These are phyloP conservation scores for Exserohilum rostratum DNA, from an alignment of 2,329 filamentous ascomycete species.

Conservation along the genomic window DNA sequence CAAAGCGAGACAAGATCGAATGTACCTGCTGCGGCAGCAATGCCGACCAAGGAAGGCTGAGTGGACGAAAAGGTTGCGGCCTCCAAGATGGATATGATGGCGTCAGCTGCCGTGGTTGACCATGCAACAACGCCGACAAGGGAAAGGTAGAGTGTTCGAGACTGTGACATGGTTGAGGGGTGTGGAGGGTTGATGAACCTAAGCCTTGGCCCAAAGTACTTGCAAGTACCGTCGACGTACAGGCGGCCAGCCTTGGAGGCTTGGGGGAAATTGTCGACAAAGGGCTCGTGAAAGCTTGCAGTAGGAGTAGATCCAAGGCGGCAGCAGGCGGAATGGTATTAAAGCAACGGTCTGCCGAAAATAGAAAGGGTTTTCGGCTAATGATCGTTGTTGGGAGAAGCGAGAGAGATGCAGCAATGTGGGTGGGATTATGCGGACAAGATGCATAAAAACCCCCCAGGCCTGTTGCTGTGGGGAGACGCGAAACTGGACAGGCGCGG, in stretches of 20 bases:
- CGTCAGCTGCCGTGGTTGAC: conserved; percentile 43
- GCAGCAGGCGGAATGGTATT: conserved; percentile 2
- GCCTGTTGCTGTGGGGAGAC: conserved; percentile 38
- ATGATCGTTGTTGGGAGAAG: conserved; percentile 10
- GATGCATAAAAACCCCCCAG: conserved; percentile 24
- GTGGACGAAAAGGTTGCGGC: conserved; percentile 39
- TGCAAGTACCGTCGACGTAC: conserved; percentile 6
- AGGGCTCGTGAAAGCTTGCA: neutral
- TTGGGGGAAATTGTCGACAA: neutral
- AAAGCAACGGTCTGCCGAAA: conserved; percentile 9
- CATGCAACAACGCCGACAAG: conserved; percentile 42
- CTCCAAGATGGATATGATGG: conserved; percentile 46
- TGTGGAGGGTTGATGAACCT: conserved; percentile 6
- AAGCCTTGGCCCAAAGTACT: conserved; percentile 6
- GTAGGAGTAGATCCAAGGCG: neutral
- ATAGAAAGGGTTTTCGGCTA: conserved; percentile 9
- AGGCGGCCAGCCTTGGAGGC: neutral
- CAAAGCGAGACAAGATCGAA: conserved; percentile 40
- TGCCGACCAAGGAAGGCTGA: conserved; percentile 29
- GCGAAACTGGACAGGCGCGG: conserved; percentile 31
- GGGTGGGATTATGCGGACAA: conserved; percentile 24
- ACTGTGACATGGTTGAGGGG: conserved; percentile 26
- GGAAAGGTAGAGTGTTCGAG: conserved; percentile 40
- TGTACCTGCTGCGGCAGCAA: conserved; percentile 41
- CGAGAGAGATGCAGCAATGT: conserved; percentile 8